These are phyloP conservation scores for Miscanthus sacchariflorus DNA, from an alignment of 202 grass and related monocot species.

Conservation along the genomic window DNA sequence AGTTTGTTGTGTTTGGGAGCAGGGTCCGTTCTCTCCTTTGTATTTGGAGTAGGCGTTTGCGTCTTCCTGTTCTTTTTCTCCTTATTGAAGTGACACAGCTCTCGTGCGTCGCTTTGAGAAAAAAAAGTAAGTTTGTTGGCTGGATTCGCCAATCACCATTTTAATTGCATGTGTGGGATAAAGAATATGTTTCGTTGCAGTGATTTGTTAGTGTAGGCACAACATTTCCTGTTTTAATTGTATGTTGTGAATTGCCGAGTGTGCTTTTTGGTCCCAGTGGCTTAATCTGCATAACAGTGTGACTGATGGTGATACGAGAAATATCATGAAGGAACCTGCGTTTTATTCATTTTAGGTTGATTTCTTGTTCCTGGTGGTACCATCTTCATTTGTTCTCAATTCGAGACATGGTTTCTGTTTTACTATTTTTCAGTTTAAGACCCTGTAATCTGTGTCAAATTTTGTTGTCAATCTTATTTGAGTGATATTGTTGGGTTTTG, in stretches of 20 bases:
- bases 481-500: neutral
- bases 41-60: neutral
- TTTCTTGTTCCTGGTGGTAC: neutral
- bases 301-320: conserved; percentile 4
- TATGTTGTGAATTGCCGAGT: neutral
- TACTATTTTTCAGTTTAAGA: conserved; percentile 4
- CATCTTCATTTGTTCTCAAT: neutral
- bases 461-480: neutral
- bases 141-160: neutral
- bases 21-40: neutral
- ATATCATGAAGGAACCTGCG: neutral
- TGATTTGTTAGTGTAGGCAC: conserved; percentile 27
- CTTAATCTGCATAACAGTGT: neutral
- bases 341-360: conserved; percentile 20
- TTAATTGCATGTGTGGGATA: neutral
- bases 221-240: conserved; percentile 30
- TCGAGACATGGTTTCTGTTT: neutral
- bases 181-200: neutral
- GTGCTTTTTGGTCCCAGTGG: neutral
- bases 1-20: neutral
- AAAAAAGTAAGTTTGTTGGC: no score
- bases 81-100: neutral
- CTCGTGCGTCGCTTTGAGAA: neutral
- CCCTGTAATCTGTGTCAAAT: conserved; percentile 2
- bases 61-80: neutral